Evolutionary conservation across 2,329 filamentous ascomycete species (phyloP).

Genomic region (Ciborinia camelliae): DNA sequence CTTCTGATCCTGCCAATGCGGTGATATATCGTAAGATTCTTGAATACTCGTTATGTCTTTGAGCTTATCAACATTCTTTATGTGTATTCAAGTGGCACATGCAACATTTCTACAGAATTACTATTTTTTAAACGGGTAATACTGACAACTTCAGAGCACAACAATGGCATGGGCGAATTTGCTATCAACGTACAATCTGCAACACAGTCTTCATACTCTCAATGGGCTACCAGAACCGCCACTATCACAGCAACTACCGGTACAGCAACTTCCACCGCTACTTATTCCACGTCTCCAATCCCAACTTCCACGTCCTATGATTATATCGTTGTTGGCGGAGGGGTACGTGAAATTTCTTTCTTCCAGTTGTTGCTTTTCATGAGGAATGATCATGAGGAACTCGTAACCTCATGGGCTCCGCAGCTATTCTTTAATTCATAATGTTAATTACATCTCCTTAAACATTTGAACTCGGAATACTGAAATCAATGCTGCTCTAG

Average conservation of each 20-base stretch:
- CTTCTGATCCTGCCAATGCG: conserved; percentile 39
- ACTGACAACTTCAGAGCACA: conserved; percentile 43
- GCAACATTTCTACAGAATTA: conserved; percentile 42
- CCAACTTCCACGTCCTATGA: conserved; percentile 49
- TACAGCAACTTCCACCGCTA: conserved; percentile 45
- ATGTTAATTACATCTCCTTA: neutral
- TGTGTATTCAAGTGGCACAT: neutral
- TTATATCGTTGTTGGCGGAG: conserved; percentile 54
- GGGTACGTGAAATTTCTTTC: conserved; percentile 26
- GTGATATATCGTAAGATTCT: conserved; percentile 17
- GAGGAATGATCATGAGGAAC: neutral
- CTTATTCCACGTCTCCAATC: conserved; percentile 45
- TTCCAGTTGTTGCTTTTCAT: neutral
- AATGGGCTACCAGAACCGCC: conserved; percentile 35
- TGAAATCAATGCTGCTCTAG: neutral
- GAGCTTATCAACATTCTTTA: neutral
- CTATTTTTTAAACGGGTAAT: conserved; percentile 28
- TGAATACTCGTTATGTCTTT: neutral
- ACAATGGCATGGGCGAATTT: conserved; percentile 52
- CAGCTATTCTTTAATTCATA: neutral
- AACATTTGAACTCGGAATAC: neutral
- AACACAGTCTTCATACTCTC: conserved; percentile 40
- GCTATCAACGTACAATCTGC: conserved; percentile 45
- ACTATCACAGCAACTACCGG: conserved; percentile 34
- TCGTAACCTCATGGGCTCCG: neutral